Base-by-base conservation (phyloP, 2,329 filamentous ascomycete genomes). In the Aspergillus pseudoglaucus region DNA sequence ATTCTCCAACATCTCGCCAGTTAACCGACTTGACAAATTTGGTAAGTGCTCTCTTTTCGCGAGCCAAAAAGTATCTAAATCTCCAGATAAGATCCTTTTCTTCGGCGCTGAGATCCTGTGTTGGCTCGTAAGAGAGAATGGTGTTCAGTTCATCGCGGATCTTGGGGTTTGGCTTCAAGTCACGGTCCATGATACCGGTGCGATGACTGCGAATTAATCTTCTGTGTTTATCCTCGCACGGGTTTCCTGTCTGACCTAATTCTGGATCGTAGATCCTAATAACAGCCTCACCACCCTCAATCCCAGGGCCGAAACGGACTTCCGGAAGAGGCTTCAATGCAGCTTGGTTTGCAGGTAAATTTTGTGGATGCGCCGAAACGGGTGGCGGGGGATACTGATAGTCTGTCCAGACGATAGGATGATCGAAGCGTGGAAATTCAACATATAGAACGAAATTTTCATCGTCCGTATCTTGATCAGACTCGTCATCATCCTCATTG, bases 21-120 rank as follows among this genome's bases (percentile, higher is more conserved):
- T 94, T 90, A 35, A 96, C 91, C 0, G 91, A 96, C 67, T 97
- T 98, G 65, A 97, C 89, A 58, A 98, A 95, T 61, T 98, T 98
- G 30, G 91, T 98, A 49, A 97, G 75, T 2, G 91, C 87, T 59
- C 86, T 78, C 68, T 98, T 98, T 65, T 98, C 90, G 48, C 90
- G 80, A 1, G 90, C 93, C 18, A 98, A 71, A 66, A 96, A 91
- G 67, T 97, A 95, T 49, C 93, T 81, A 72, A 97, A 98, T 60
- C 94, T 93, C 94, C 94, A 98, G 17, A 98, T 83, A 45, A 96
- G 77, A 67, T 98, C 93, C 63, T 95, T 94, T 67, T 98, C 93
- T 64, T 96, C 90, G 0, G 89, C 82, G 1, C 83, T 89, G 20
- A 98, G 76, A 42, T 87, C 81, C 53, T 96, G 90, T 0, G 91